Evolutionary conservation across 208 protist genomes (phyloP), one percentile per base, ranked within the genome.

Genomic region (Acanthamoeba royreba): DNA sequence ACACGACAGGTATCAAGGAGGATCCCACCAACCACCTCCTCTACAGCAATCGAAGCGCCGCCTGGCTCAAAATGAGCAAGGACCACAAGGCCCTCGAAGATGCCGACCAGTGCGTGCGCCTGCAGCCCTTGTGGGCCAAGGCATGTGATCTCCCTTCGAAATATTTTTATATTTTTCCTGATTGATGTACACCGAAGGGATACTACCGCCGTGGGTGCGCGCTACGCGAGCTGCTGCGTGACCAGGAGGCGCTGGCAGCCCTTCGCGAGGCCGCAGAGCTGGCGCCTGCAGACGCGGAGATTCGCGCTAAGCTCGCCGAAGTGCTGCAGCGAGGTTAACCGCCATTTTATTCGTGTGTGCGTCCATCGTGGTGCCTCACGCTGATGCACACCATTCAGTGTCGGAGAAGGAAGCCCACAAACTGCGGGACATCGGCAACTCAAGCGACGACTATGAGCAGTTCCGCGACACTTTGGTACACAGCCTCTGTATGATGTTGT

Each of bases 21-120:
- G 69, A 81, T 9, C 69, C 69, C 19, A 42, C 4, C 28, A 81
- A 81, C 45, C 69, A 81, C 22, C 40, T 81, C 40, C 69, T 81
- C 28, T 81, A 81, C 69, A 81, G 69, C 40, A 81, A 81, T 46
- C 69, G 69, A 5, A 25, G 38, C 28, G 69, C 69, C 11, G 69
- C 69, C 19, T 81, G 31, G 38, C 11, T 81, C 9, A 81, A 81
- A 25, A 81, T 81, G 69, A 81, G 22, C 69, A 81, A 81, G 40
- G 69, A 81, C 69, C 69, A 81, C 69, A 81, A 81, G 22, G 69
- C 69, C 40, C 69, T 81, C 38, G 69, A 81, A n/a, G 69, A 81
- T 25, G 69, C 69, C 7, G 69, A 81, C 9, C 35, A 47, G 69
- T 81, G 69, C 28, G 45, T 81, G 3, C 31, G 45, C 19, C 40